Base-by-base conservation (phyloP, 2,329 filamentous ascomycete species). In the Hypoxylon rubiginosum region DNA sequence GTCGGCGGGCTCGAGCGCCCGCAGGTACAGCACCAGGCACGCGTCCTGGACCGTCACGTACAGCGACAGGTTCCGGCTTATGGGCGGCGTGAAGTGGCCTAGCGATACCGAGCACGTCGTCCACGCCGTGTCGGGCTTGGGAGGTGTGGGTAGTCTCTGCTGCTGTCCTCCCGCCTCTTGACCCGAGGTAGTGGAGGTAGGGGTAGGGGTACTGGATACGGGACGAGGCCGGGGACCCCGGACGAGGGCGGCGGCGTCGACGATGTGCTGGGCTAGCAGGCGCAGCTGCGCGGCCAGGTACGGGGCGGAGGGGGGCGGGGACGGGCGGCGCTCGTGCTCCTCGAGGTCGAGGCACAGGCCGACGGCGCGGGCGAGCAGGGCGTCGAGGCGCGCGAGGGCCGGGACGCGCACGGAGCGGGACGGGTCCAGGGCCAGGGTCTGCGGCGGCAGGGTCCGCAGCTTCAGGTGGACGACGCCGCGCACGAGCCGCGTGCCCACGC, bases 401-500 rank as follows among this genome's bases (percentile, higher is more conserved):
- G 87, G 84, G 54, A 98, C 85, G 71, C 85, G 83, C 71, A 90
- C 83, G 17, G 83, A 82, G 59, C 84, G 79, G 46, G 80, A 71
- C 24, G 82, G 79, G 62, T 86, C 79, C 66, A 88, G 79, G 62
- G 79, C 77, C 15, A 89, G 74, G 11, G 82, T 82, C 64, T 85
- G 80, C 5, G 81, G 74, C 0, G 87, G 84, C 46, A 92, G 84
- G 60, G 90, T 94, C 67, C 88, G 86, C 11, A 97, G 86, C 56
- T 92, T 90, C 36, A 97, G 86, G 75, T 92, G 88, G 66, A 97
- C 86, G 66, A 91, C 91, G 71, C 94, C 95, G 78, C 97, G 97
- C 68, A 97, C 91, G 69, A 99, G 91, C 55, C 91, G 89, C n/a
- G 93, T 93, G 41, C 96, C 96, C 36, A 97, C 89, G 58, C 96